phyloP scores from a whole-genome alignment of 441 rosid species.

The Rhodomyrtus psidioides region DNA sequence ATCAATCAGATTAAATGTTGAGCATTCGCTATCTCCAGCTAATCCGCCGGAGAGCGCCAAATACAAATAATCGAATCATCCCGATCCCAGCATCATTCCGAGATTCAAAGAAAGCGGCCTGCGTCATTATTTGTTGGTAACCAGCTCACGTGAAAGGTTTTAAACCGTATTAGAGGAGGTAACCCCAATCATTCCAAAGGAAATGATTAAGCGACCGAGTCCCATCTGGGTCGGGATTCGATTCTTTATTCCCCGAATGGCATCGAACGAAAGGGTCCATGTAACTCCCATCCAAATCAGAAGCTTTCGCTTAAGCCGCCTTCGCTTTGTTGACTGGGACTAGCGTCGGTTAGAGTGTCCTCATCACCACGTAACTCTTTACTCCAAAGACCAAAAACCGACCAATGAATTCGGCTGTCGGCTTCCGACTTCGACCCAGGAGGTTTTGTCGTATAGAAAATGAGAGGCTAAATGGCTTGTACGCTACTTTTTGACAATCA shows the following conservation, averaged over 20 bases:
- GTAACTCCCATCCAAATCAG: neutral
- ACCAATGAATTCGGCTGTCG: neutral
- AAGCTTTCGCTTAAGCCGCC: neutral
- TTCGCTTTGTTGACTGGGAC: neutral
- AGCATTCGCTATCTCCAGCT: neutral
- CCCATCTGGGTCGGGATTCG: neutral
- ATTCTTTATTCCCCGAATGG: neutral
- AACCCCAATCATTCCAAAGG: neutral
- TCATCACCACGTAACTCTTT: neutral
- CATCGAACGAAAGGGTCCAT: neutral
- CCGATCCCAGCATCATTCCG: neutral
- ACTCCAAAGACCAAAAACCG: neutral
- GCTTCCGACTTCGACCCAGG: neutral
- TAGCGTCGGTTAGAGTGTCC: neutral
- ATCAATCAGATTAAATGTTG: neutral
- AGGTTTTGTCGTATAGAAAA: neutral
- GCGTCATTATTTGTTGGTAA: neutral
- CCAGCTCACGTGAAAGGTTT: neutral
- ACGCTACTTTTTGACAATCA: neutral
- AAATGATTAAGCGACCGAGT: neutral
- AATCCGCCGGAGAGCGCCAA: neutral
- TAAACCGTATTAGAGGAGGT: neutral
- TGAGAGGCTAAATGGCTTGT: neutral
- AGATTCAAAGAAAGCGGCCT: neutral
- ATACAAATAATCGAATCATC: neutral